Evolutionary conservation across 495 filamentous ascomycete genomes (phyloP).

Genomic region (Aspergillus taichungensis): DNA sequence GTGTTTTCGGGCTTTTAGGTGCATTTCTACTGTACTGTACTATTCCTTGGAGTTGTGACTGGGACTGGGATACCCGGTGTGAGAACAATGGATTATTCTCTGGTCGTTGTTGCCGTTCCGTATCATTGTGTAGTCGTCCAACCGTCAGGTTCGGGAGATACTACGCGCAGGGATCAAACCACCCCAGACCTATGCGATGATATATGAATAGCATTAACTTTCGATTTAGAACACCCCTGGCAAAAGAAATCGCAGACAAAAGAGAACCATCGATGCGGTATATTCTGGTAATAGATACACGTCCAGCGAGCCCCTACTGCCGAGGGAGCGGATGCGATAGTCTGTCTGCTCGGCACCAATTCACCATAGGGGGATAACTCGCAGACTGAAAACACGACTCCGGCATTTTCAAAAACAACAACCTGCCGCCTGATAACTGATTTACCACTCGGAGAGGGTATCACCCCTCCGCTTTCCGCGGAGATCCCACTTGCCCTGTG

Average conservation of each 20-base stretch:
- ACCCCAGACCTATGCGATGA: no score
- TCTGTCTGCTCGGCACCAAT: no score
- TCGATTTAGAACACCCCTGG: no score
- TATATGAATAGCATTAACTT: no score
- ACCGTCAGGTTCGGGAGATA: no score
- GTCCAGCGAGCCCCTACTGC: conserved; percentile 10
- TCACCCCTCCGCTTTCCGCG: conserved; percentile 84
- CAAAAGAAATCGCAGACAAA: background rate
- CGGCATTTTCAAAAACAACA: no score
- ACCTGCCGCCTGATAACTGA: background rate
- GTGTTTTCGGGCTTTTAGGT: background rate
- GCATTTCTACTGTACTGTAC: background rate
- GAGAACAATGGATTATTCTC: conserved; percentile 1
- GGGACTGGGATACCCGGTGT: conserved; percentile 9
- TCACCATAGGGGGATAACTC: background rate
- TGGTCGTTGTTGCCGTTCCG: no score
- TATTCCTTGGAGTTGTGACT: conserved; percentile 8
- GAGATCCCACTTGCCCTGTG: conserved; percentile 76
- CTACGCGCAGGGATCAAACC: no score
- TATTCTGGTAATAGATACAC: conserved; percentile 35
- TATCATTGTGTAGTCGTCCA: no score
- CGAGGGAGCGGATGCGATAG: no score
- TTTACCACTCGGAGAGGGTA: conserved; percentile 63
- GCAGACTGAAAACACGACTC: no score
- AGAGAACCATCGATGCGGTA: conserved; percentile 23